A percentile compares a stretch with the other conserved stretches of the same genome.
Conservation (phyloP, 331 rosid genomes). For the Prunus yedoensis region DNA sequence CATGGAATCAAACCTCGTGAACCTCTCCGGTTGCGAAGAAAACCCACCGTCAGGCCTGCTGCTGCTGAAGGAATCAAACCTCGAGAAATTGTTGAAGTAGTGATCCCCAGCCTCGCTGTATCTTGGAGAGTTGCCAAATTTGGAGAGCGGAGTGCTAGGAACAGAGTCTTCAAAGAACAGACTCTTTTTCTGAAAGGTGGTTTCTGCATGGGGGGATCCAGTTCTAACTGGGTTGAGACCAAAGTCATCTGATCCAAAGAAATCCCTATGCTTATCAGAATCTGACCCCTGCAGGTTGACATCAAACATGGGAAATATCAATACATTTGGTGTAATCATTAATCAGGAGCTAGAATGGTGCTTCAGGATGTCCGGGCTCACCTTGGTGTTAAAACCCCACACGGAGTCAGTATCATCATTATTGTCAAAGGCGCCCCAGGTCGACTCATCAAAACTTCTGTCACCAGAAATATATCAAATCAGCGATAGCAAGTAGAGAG, state of each 20-base stretch:
- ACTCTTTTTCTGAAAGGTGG: conserved; percentile 60
- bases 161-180: conserved; percentile 93
- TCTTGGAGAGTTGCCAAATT: conserved; percentile 80
- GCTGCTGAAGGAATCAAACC: conserved; percentile 87
- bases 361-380: conserved; percentile 29
- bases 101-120: conserved; percentile 86
- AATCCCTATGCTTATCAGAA: conserved; percentile 55
- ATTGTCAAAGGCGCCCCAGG: conserved; percentile 90
- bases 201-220: conserved; percentile 62
- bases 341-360: neutral
- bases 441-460: conserved; percentile 82
- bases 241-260: conserved; percentile 68
- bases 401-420: conserved; percentile 85
- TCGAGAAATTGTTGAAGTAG: conserved; percentile 73
- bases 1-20: conserved; percentile 67
- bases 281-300: conserved; percentile 59
- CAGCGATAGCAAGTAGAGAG: conserved; percentile 26
- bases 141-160: conserved; percentile 84
- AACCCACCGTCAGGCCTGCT: conserved; percentile 57
- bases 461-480: conserved; percentile 26
- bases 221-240: conserved; percentile 64
- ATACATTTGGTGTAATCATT: neutral
- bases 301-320: conserved; percentile 24
- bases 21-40: conserved; percentile 52
- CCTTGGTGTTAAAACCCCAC: conserved; percentile 89